These are phyloP conservation scores for Conoideocrella luteorostrata DNA, from an alignment of 2,329 filamentous ascomycete species.

Conservation along the genomic window DNA sequence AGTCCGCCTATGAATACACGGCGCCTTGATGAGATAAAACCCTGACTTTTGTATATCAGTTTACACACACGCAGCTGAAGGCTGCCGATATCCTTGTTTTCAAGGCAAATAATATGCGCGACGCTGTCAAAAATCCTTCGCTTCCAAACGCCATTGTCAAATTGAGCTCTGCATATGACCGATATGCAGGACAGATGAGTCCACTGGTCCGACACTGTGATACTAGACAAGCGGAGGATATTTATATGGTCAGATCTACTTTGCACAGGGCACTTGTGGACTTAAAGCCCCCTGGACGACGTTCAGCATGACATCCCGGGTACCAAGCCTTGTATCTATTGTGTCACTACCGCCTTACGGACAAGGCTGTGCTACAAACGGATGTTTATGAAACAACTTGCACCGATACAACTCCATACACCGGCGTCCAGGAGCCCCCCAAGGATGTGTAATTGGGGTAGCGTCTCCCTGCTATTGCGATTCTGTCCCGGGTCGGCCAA, in stretches of 20 bases:
- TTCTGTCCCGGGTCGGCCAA: too few species aligned
- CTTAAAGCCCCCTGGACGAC: background rate
- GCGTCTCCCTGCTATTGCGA: too few species aligned
- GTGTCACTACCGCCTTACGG: too few species aligned
- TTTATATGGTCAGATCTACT: slow-evolving; percentile 1
- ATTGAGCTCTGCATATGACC: slow-evolving; percentile 1
- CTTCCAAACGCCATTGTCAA: background rate
- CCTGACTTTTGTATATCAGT: too few species aligned
- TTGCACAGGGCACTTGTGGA: background rate
- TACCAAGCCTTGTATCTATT: background rate
- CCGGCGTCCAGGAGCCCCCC: too few species aligned
- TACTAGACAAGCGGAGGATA: background rate
- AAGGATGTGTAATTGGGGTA: too few species aligned
- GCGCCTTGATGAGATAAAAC: too few species aligned
- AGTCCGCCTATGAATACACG: too few species aligned
- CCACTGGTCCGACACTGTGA: background rate
- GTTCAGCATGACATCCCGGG: background rate
- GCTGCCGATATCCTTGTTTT: slow-evolving; percentile 1
- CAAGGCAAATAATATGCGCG: slow-evolving; percentile 2
- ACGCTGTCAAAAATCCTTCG: background rate
- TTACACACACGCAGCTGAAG: slow-evolving; percentile 1
- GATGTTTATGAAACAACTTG: too few species aligned
- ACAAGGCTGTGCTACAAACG: too few species aligned
- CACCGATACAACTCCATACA: too few species aligned
- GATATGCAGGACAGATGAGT: background rate